Evolutionary conservation across 768 basidiomycete genomes (phyloP), one percentile per base, ranked within the genome.

Genomic region (Lactifluus subvellereus): DNA sequence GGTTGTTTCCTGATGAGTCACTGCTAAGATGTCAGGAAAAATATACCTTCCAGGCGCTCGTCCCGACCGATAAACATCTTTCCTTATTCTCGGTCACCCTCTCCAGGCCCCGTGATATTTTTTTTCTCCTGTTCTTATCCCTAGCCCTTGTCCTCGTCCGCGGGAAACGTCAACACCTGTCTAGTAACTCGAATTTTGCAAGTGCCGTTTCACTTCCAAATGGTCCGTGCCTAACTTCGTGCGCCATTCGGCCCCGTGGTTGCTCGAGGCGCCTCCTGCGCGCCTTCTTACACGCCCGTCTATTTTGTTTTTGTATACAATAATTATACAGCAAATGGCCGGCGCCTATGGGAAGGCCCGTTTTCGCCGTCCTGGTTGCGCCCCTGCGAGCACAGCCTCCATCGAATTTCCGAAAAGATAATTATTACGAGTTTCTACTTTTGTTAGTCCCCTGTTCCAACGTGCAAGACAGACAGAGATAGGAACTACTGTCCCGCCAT

Each of bases 321-420:
- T n/a, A 8, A 20, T 20, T 16, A 47, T 16, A 47, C 45, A 20
- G 5, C n/a, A n/a, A 47, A n/a, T 47, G 14, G 4, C 43, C 43
- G 18, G 57, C 57, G 45, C 22, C 50, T 43, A 60, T 7, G 6
- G 5, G 11, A 40, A 43, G 50, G 51, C 5, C 52, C 52, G 59
- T 45, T 6, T 40, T 27, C 7, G 22, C 45, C 53, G 37, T 40
- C 27, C 43, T n/a, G 1, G 27, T 27, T 27, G 27, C 27, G 27
- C 27, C 47, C 47, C 33, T 37, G 20, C 47, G 22, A 22, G n/a
- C 49, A 62, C 53, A 27, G 58, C 58, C 61, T 20, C n/a, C 6
- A 4, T 48, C 13, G 58, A 60, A 60, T 55, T 64, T 60, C 49
- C 49, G 33, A 64, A 64, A 55, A 32, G 48, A 43, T 30, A 48